Conservation (phyloP, 352 stramenopile species). For the Phytopythium boreale region DNA sequence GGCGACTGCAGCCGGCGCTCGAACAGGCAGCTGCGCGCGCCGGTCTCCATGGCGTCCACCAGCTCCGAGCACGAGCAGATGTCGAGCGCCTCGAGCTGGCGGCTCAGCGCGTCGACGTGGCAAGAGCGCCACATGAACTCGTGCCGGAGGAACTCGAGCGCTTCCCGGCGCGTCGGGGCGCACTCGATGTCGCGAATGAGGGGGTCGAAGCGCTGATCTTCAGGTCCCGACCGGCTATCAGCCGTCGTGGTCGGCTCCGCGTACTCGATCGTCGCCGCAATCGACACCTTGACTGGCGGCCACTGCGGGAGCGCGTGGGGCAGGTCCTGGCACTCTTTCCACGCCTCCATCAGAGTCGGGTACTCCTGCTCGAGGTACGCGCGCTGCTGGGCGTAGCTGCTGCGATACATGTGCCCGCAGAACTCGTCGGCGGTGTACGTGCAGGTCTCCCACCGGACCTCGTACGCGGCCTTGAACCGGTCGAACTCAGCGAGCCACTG, state of each 20-base stretch:
- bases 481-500: slow-evolving; percentile 64
- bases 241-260: neutral
- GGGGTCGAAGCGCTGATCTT: neutral
- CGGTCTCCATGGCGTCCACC: slow-evolving; percentile 19
- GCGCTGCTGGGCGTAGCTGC: slow-evolving; percentile 43
- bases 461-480: slow-evolving; percentile 35
- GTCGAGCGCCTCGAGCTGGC: slow-evolving; percentile 26
- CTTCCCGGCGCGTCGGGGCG: slow-evolving; percentile 20
- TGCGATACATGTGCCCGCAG: slow-evolving; percentile 58
- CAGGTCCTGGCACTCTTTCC: slow-evolving; percentile 26
- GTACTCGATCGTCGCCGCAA: slow-evolving; percentile 18
- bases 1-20: slow-evolving; percentile 47
- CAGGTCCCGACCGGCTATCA: neutral
- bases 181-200: slow-evolving; percentile 21
- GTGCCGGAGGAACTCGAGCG: slow-evolving; percentile 26
- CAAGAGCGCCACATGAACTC: slow-evolving; percentile 44
- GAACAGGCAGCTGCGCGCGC: slow-evolving; percentile 25
- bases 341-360: slow-evolving; percentile 55
- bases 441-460: slow-evolving; percentile 60
- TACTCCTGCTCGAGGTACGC: slow-evolving; percentile 43
- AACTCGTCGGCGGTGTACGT: slow-evolving; percentile 68
- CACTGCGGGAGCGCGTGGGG: slow-evolving; percentile 34
- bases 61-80: slow-evolving; percentile 47
- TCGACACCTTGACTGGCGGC: slow-evolving; percentile 24
- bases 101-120: slow-evolving; percentile 31